Conservation (phyloP, 1,284 basidiomycete genomes). For the Irpex lacteus region DNA sequence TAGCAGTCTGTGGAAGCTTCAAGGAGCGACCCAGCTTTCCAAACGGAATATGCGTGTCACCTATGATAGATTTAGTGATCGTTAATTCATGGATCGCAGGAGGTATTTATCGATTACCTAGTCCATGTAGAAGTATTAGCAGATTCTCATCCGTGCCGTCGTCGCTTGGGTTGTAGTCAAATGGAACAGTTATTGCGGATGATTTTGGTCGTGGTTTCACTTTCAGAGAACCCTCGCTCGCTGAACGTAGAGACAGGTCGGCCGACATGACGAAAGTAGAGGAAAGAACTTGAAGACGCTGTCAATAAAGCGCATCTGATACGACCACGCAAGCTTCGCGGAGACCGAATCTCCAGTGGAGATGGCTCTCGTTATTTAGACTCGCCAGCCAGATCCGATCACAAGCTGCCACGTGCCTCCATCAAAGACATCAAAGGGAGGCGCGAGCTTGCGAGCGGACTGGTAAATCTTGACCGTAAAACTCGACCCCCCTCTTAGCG, state of each 20-base stretch:
- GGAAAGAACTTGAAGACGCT: neutral
- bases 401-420: too few relatives aligned
- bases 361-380: too few relatives aligned
- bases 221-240: neutral
- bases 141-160: constrained; percentile 88
- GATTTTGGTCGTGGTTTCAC: neutral
- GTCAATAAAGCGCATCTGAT: neutral
- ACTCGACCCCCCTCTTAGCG: too few relatives aligned
- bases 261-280: neutral
- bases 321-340: neutral
- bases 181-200: neutral
- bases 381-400: too few relatives aligned
- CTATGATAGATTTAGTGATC: constrained; percentile 36
- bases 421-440: too few relatives aligned
- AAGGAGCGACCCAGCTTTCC: constrained; percentile 68
- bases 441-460: too few relatives aligned
- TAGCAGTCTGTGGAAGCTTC: constrained; percentile 85
- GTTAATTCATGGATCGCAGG: neutral
- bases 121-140: constrained; percentile 82
- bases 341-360: neutral
- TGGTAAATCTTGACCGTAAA: too few relatives aligned
- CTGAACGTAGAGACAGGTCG: neutral
- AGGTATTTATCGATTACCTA: constrained; percentile 47
- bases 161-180: constrained; percentile 59
- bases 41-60: constrained; percentile 82